These are phyloP conservation scores for Trifolium dubium DNA, from an alignment of 306 rosid species.

Conservation along the genomic window DNA sequence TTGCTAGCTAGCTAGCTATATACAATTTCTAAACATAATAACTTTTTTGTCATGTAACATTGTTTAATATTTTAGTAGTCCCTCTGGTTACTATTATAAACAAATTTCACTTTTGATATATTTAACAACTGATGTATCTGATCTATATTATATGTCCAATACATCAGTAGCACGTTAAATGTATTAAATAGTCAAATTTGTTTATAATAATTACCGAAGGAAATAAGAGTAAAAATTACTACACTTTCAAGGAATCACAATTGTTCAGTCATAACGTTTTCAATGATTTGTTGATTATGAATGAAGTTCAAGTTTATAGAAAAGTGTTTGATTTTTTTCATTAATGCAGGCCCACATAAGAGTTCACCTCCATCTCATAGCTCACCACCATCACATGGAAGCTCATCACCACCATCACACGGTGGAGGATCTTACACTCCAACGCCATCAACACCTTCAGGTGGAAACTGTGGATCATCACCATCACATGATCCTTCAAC, in stretches of 20 bases:
- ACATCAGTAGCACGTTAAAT: too few relatives aligned
- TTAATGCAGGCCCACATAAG: constrained; percentile 47
- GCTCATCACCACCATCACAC: constrained; percentile 58
- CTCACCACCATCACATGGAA: constrained; percentile 56
- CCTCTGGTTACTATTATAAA: too few relatives aligned
- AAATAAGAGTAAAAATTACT: too few relatives aligned
- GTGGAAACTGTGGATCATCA: constrained; percentile 51
- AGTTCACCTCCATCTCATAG: constrained; percentile 63
- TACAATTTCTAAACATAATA: not conserved
- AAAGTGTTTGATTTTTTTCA: not conserved
- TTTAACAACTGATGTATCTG: too few relatives aligned
- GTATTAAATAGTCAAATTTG: too few relatives aligned
- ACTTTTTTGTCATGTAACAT: not conserved
- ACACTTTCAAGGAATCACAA: too few relatives aligned
- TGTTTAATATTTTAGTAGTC: not conserved
- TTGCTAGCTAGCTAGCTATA: not conserved
- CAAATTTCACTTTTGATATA: too few relatives aligned
- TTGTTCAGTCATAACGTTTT: too few relatives aligned
- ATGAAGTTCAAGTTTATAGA: not conserved
- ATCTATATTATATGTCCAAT: too few relatives aligned
- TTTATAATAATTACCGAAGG: too few relatives aligned
- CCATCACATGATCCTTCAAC: constrained; percentile 9
- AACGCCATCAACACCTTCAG: constrained; percentile 66
- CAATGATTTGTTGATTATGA: too few relatives aligned
- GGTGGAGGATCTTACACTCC: constrained; percentile 45